Evolutionary conservation across 371 early-diverging fungal genomes (phyloP).

Genomic region (Cokeromyces recurvatus): DNA sequence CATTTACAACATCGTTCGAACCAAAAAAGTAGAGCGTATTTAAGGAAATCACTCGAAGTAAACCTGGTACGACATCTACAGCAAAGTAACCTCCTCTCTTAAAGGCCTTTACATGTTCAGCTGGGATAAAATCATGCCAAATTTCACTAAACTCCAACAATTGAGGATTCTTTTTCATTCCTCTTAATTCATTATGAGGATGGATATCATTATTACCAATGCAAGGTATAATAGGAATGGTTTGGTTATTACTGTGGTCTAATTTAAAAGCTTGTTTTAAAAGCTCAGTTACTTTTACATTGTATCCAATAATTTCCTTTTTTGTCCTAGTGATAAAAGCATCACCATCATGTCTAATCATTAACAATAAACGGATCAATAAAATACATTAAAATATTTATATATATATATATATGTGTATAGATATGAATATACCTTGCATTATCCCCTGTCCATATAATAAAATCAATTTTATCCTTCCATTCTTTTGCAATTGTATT

Average conservation of each 20-base stretch:
- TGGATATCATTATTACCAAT: conserved; percentile 72
- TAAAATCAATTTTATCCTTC: conserved; percentile 61
- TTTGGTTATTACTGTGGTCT: conserved; percentile 13
- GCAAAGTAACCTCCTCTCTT: conserved; percentile 66
- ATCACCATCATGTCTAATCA: conserved; percentile 67
- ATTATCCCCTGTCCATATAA: conserved; percentile 77
- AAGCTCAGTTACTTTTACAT: conserved; percentile 23
- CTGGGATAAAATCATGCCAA: conserved; percentile 55
- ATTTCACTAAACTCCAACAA: conserved; percentile 34
- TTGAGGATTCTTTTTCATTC: conserved; percentile 42
- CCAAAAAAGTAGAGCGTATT: conserved; percentile 72
- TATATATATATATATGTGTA: too few species aligned
- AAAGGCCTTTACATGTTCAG: conserved; percentile 52
- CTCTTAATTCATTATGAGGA: conserved; percentile 57
- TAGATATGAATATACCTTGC: conserved; percentile 59
- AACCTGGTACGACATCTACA: conserved; percentile 45
- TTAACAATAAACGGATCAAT: too few species aligned
- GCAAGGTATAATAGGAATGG: conserved; percentile 48
- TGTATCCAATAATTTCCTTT: conserved; percentile 54
- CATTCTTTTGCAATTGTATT: conserved; percentile 51
- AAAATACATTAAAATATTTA: too few species aligned
- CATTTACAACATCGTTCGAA: conserved; percentile 61
- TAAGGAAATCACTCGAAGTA: conserved; percentile 47
- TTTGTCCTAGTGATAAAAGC: conserved; percentile 52
- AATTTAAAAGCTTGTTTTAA: conserved; percentile 17